phyloP scores from a whole-genome alignment of 2,329 filamentous ascomycete genomes.

The Thelonectria rubi region DNA sequence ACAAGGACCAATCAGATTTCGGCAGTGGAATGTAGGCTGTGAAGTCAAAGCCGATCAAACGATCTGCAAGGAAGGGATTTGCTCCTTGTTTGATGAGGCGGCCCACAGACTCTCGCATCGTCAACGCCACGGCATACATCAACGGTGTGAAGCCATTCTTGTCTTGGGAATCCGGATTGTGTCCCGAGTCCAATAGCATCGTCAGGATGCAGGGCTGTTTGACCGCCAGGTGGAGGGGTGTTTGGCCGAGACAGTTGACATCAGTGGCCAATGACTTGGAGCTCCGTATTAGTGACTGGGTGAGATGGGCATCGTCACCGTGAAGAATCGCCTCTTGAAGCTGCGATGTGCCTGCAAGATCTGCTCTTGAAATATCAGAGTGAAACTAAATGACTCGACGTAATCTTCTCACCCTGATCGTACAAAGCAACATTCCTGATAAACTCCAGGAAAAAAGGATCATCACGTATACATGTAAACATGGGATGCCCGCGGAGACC shows the following conservation, averaged over 20 bases:
- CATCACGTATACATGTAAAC: not conserved
- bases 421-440: not conserved
- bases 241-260: conserved; percentile 14
- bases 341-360: not conserved
- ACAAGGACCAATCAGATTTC: not conserved
- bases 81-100: not conserved
- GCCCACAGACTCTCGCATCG: not conserved
- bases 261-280: rapidly evolving
- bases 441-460: conserved; percentile 5
- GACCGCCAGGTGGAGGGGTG: conserved; percentile 7
- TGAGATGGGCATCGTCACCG: not conserved
- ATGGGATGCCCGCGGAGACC: rapidly evolving
- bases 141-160: conserved; percentile 1
- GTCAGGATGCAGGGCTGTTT: not conserved
- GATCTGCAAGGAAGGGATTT: not conserved
- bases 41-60: not conserved
- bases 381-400: not conserved
- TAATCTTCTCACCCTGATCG: not conserved
- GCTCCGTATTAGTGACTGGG: not conserved
- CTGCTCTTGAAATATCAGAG: not conserved
- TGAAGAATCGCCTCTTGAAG: conserved; percentile 3
- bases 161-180: not conserved
- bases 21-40: not conserved
- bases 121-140: not conserved
- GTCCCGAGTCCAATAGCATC: not conserved